These are phyloP conservation scores for Fraxinus anomala DNA, from an alignment of 257 asterid species.

Conservation along the genomic window DNA sequence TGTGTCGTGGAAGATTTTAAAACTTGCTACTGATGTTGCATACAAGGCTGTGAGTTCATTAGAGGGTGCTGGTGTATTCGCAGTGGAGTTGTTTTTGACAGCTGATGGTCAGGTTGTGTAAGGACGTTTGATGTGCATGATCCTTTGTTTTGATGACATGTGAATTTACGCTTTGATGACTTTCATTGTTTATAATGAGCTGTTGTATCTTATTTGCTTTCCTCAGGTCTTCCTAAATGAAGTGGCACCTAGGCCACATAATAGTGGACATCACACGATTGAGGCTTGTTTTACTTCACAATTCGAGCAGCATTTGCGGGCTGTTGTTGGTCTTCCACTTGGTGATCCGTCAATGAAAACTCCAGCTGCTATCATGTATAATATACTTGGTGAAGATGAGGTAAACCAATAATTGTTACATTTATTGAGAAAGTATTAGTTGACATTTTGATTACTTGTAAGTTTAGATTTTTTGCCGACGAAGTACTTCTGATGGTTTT, in stretches of 20 bases:
- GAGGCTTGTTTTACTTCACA: conserved; percentile 92
- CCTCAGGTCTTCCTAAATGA: conserved; percentile 81
- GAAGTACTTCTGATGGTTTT: conserved; percentile 3
- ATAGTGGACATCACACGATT: conserved; percentile 95
- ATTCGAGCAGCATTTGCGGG: conserved; percentile 91
- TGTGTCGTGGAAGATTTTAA: conserved; percentile 69
- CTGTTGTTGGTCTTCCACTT: conserved; percentile 93
- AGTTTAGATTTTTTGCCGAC: background rate
- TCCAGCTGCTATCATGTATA: conserved; percentile 89
- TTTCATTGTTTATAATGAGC: conserved; percentile 20
- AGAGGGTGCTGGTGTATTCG: conserved; percentile 96
- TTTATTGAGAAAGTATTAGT: background rate
- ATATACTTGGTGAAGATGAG: conserved; percentile 93
- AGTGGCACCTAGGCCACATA: conserved; percentile 99
- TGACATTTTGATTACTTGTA: conserved; percentile 7
- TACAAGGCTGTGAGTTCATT: conserved; percentile 75
- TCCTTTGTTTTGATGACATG: conserved; percentile 5
- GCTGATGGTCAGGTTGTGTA: conserved; percentile 79
- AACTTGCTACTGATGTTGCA: conserved; percentile 90
- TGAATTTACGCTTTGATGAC: conserved; percentile 1
- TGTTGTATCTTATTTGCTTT: conserved; percentile 26
- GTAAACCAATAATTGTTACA: conserved; percentile 35
- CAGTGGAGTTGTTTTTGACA: conserved; percentile 90
- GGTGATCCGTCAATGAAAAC: conserved; percentile 91
- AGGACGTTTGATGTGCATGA: conserved; percentile 12